These are phyloP conservation scores for Ceratobasidium papillatum DNA, from an alignment of 1,284 basidiomycete genomes.

Conservation along the genomic window DNA sequence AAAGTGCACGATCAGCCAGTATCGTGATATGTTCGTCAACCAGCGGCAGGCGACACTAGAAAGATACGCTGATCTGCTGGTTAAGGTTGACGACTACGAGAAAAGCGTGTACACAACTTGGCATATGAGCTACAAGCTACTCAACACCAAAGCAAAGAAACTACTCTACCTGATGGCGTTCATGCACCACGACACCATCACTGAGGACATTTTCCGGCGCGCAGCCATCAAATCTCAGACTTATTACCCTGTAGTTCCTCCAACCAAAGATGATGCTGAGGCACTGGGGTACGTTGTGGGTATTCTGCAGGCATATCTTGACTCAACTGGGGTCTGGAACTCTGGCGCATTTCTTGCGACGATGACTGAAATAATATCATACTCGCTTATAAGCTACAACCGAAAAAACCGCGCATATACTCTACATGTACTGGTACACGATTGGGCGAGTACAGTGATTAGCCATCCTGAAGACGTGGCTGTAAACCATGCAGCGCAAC, in stretches of 20 bases:
- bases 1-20: too few species aligned
- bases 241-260: not conserved
- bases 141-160: too few species aligned
- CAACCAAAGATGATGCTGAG: not conserved
- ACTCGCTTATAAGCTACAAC: constrained; percentile 2
- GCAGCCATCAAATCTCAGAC: not conserved
- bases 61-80: not conserved
- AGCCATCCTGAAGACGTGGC: not conserved
- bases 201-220: constrained; percentile 7
- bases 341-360: not conserved
- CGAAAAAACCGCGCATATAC: not conserved
- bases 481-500: not conserved
- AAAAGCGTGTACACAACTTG: too few species aligned
- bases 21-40: not conserved
- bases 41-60: not conserved
- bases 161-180: too few species aligned
- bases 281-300: not conserved
- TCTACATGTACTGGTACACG: constrained; percentile 6
- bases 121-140: too few species aligned
- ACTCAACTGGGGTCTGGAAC: not conserved
- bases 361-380: constrained; percentile 1
- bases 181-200: not conserved
- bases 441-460: not conserved
- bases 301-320: not conserved
- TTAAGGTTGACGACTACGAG: constrained; percentile 18